These are phyloP conservation scores for Yarrowia sp. DNA, from an alignment of 805 yeast genomes.

Conservation along the genomic window DNA sequence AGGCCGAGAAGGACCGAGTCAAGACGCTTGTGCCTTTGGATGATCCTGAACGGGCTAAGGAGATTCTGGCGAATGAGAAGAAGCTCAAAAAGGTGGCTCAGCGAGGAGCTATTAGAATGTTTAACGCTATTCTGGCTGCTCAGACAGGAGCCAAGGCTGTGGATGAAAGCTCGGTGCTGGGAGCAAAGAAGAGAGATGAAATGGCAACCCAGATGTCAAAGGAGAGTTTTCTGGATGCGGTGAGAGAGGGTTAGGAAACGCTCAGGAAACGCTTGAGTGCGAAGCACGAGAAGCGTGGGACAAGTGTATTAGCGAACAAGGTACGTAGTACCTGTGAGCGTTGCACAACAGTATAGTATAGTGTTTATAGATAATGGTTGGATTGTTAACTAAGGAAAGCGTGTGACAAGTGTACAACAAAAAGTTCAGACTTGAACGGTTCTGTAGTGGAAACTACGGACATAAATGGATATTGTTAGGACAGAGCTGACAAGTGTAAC, in stretches of 20 bases:
- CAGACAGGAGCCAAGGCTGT: conserved; percentile 62
- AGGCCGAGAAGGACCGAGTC: conserved; percentile 70
- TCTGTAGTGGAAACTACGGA: too few species aligned
- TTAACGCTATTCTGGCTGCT: conserved; percentile 81
- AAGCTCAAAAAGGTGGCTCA: conserved; percentile 81
- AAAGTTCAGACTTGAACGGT: too few species aligned
- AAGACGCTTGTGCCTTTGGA: conserved; percentile 70
- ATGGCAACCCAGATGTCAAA: conserved; percentile 79
- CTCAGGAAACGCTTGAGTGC: too few species aligned
- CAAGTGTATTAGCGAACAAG: too few species aligned
- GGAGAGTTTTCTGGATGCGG: conserved; percentile 87
- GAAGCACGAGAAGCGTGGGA: too few species aligned
- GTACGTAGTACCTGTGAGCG: too few species aligned
- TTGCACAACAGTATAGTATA: too few species aligned
- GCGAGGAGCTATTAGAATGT: conserved; percentile 82
- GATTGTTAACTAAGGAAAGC: too few species aligned
- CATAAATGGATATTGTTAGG: too few species aligned
- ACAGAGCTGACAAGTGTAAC: too few species aligned
- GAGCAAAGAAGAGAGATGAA: conserved; percentile 51
- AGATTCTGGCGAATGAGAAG: conserved; percentile 69
- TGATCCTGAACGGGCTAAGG: conserved; percentile 62
- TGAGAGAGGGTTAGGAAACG: conserved; percentile 48
- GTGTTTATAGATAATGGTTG: too few species aligned
- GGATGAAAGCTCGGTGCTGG: conserved; percentile 43
- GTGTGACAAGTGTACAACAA: too few species aligned